Evolutionary conservation across 2,329 filamentous ascomycete genomes (phyloP).

Genomic region (Fusarium albidum): DNA sequence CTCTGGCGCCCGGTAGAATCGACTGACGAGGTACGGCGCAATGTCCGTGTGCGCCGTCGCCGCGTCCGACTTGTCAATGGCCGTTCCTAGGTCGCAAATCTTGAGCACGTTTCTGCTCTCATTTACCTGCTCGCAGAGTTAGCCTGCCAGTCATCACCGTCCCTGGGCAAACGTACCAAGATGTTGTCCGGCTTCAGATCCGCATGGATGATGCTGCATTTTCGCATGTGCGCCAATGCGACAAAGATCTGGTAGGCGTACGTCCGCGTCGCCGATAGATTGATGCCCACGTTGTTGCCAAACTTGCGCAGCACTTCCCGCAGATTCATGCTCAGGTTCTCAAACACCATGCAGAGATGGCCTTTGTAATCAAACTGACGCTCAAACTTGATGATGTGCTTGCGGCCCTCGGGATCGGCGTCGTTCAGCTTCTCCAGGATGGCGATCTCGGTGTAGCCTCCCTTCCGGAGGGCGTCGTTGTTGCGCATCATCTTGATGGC

Average conservation of each 20-base stretch:
- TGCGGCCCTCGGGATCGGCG: constrained; percentile 86
- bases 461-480: constrained; percentile 91
- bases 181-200: constrained; percentile 99
- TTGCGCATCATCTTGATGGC: constrained; percentile 98
- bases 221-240: constrained; percentile 85
- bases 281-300: constrained; percentile 92
- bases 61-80: constrained; percentile 84
- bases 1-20: constrained; percentile 97
- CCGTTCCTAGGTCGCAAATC: constrained; percentile 96
- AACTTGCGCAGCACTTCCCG: constrained; percentile 96
- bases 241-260: constrained; percentile 97
- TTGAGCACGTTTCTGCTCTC: constrained; percentile 86
- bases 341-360: constrained; percentile 96
- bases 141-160: constrained; percentile 6
- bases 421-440: constrained; percentile 89
- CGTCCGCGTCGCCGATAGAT: constrained; percentile 82
- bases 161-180: constrained; percentile 61
- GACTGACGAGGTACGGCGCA: constrained; percentile 93
- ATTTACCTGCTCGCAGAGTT: constrained; percentile 64
- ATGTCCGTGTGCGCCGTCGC: constrained; percentile 79
- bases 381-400: constrained; percentile 89
- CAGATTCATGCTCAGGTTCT: constrained; percentile 91
- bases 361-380: constrained; percentile 92
- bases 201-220: constrained; percentile 92
- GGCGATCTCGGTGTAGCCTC: constrained; percentile 92